Evolutionary conservation across 2,329 filamentous ascomycete genomes (phyloP).

Genomic region (Calonectria ilicicola): DNA sequence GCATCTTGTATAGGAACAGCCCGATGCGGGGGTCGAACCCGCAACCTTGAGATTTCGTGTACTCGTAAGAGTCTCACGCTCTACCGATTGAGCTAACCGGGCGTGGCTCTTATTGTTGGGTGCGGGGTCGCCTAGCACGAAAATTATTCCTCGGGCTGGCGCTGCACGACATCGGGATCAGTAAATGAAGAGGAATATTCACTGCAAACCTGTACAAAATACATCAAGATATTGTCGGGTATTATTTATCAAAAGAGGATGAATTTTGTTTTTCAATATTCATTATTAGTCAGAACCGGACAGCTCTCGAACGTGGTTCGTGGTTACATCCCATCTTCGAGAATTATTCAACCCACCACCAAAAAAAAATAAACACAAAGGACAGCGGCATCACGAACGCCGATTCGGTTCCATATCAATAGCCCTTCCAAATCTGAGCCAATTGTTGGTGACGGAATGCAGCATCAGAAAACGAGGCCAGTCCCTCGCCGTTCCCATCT

Average conservation of each 20-base stretch:
- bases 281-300: too few species aligned
- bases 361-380: too few species aligned
- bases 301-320: too few species aligned
- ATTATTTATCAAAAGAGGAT: too few species aligned
- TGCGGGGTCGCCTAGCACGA: background rate
- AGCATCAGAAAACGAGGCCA: constrained; percentile 56
- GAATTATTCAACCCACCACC: too few species aligned
- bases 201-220: too few species aligned
- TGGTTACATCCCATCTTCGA: too few species aligned
- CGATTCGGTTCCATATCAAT: background rate
- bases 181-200: too few species aligned
- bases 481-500: constrained; percentile 35
- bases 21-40: constrained; percentile 63
- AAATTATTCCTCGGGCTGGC: background rate
- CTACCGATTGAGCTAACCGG: constrained; percentile 58
- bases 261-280: too few species aligned
- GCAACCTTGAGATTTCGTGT: constrained; percentile 62
- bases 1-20: constrained; percentile 35
- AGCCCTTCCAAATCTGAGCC: constrained; percentile 45
- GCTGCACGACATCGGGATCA: too few species aligned
- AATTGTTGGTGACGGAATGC: constrained; percentile 61
- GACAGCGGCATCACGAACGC: too few species aligned
- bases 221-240: too few species aligned
- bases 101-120: constrained; percentile 26
- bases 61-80: constrained; percentile 74